Evolutionary conservation across 2,329 filamentous ascomycete species (phyloP).

Genomic region (Onygenales sp.): DNA sequence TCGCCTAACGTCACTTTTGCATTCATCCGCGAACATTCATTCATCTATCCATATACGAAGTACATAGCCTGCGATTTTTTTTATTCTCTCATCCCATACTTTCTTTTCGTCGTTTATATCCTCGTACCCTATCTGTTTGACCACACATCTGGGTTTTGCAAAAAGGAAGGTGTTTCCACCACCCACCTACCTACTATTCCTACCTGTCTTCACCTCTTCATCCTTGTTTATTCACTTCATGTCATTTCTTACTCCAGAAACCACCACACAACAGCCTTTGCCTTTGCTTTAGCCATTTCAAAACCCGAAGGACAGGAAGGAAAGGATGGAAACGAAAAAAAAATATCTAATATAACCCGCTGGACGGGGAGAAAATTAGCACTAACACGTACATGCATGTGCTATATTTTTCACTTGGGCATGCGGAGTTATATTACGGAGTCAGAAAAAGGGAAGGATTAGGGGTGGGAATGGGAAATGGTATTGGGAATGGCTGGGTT

Average conservation of each 20-base stretch:
- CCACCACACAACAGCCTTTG: not conserved
- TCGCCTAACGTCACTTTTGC: not conserved
- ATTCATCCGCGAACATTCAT: not conserved
- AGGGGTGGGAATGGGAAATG: not conserved
- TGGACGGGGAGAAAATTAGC: constrained; percentile 1
- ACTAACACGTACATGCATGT: not conserved
- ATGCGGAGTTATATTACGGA: not conserved
- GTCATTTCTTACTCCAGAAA: not conserved
- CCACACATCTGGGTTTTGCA: too few species aligned
- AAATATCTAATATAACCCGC: not conserved
- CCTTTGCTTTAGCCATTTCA: not conserved
- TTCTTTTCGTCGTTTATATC: not conserved
- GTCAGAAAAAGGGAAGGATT: not conserved
- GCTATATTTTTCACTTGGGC: not conserved
- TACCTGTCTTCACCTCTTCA: too few species aligned
- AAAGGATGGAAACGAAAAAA: not conserved
- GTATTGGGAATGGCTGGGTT: not conserved
- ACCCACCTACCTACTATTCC: too few species aligned
- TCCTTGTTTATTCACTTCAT: not conserved
- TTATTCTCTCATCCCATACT: not conserved
- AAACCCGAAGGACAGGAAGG: not conserved
- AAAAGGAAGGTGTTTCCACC: too few species aligned
- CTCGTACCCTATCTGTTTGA: not conserved
- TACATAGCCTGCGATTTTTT: not conserved
- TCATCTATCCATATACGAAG: not conserved